Percentiles rank a stretch among this genome's conserved stretches.
Evolutionary conservation across 768 basidiomycete species (phyloP).

Genomic region (Rhizopogon roseolus): DNA sequence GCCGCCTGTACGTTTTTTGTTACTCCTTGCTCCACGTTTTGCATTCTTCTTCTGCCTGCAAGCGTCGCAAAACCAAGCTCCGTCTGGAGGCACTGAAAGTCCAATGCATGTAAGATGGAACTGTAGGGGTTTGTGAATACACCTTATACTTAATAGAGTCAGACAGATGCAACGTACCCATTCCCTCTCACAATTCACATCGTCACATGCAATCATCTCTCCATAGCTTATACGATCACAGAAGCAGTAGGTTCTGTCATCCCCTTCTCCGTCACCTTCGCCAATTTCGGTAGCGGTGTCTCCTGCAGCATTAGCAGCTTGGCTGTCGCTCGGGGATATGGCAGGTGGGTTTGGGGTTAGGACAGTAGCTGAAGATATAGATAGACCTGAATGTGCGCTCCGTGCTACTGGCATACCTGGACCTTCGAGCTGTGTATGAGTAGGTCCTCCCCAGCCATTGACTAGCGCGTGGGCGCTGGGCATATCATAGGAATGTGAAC

Average conservation of each 20-base stretch:
- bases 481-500: conserved; percentile 37
- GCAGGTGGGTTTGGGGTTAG: conserved; percentile 19
- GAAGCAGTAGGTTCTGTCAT: conserved; percentile 74
- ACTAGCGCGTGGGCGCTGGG: conserved; percentile 28
- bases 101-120: conserved; percentile 80
- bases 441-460: conserved; percentile 46
- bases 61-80: conserved; percentile 71
- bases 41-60: conserved; percentile 53
- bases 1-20: conserved; percentile 44
- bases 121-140: conserved; percentile 31
- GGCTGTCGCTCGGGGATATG: conserved; percentile 26
- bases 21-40: conserved; percentile 46
- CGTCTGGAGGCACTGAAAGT: conserved; percentile 59
- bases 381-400: conserved; percentile 21
- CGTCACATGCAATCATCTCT: conserved; percentile 95
- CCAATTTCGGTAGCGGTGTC: conserved; percentile 41
- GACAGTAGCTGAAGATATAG: conserved; percentile 19
- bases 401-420: conserved; percentile 74
- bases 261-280: conserved; percentile 49
- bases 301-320: conserved; percentile 30
- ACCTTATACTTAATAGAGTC: conserved; percentile 5
- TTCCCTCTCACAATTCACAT: conserved; percentile 72
- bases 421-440: conserved; percentile 60
- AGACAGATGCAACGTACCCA: conserved; percentile 58
- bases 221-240: conserved; percentile 84